Base-by-base conservation (phyloP, 352 stramenopile genomes). In the Elongisporangium anandrum region DNA sequence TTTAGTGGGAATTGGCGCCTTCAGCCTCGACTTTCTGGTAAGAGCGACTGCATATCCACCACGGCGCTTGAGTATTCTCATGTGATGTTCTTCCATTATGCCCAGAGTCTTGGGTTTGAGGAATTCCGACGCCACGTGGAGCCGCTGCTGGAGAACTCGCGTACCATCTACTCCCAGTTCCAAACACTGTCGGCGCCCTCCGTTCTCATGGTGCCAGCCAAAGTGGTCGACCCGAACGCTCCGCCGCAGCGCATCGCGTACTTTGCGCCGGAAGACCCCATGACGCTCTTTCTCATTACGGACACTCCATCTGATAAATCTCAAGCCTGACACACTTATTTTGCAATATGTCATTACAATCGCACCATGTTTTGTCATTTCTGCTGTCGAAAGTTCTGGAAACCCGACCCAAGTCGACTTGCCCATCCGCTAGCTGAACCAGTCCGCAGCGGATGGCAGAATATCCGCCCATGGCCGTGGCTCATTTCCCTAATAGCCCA, bases 101-200 rank as follows among this genome's bases (percentile, higher is more conserved):
- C 22, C 23, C 52, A 93, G 83, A 81, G 70, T 52, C 65, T 86
- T 50, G 84, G 84, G 1, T 91, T 90, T 61, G 79, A 93, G 16
- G 81, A 93, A 54, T 91, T 93, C 54, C 79, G 69, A 41, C 82
- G 72, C 48, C 84, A 91, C 51, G 59, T 91, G 24, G 50, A 77
- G 34, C 84, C 84, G 7, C 68, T 91, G 53, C 70, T 93, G 34
- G 68, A 80, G 47, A 65, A 65, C 20, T 93, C 84, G 23, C 72
- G 84, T 19, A 24, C 55, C 4, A 58, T 93, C 16, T 73, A 79
- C 67, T 57, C 61, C 5, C 77, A 81, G 61, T 91, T 93, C 55
- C 57, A 58, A 19, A 59, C 76, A n/a, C 54, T 87, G 13, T 68
- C 62, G 5, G 72, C 65, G 52, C 81, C 84, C 20, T 91, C 84